Conservation (phyloP, 192 early-diverging fungal genomes). For the Coemansia umbellata region DNA sequence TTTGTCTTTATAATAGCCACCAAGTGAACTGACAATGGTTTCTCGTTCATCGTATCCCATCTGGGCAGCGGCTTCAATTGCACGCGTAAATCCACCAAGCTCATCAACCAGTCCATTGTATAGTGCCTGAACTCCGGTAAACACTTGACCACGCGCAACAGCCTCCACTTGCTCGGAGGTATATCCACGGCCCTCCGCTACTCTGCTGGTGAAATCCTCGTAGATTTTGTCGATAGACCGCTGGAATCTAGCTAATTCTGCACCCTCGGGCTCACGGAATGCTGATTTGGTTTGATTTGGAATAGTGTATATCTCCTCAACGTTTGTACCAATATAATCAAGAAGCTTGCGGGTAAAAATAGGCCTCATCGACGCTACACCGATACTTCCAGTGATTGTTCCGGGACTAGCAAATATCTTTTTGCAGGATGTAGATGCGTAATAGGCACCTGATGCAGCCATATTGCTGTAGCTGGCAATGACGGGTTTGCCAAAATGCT, state of each 20-base stretch:
- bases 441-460: constrained; percentile 58
- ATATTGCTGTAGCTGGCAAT: constrained; percentile 63
- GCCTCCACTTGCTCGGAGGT: constrained; percentile 51
- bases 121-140: constrained; percentile 57
- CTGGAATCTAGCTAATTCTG: constrained; percentile 49
- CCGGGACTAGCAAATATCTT: constrained; percentile 61
- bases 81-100: constrained; percentile 52
- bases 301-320: constrained; percentile 54
- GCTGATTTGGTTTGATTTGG: constrained; percentile 50
- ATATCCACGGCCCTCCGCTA: constrained; percentile 56
- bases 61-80: constrained; percentile 41
- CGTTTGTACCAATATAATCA: constrained; percentile 56
- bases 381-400: constrained; percentile 72
- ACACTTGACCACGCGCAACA: constrained; percentile 63
- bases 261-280: constrained; percentile 49
- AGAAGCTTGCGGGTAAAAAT: constrained; percentile 56
- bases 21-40: too few species aligned
- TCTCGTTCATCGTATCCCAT: constrained; percentile 6
- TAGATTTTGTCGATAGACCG: constrained; percentile 53
- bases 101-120: constrained; percentile 61
- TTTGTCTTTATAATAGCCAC: too few species aligned
- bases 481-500: constrained; percentile 58
- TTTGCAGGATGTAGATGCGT: constrained; percentile 52
- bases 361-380: constrained; percentile 59
- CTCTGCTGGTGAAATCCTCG: constrained; percentile 53